A percentile compares a stretch with the other conserved stretches of the same genome.
phyloP scores from a whole-genome alignment of 2,329 filamentous ascomycete species.

The Ophiostoma sp. region DNA sequence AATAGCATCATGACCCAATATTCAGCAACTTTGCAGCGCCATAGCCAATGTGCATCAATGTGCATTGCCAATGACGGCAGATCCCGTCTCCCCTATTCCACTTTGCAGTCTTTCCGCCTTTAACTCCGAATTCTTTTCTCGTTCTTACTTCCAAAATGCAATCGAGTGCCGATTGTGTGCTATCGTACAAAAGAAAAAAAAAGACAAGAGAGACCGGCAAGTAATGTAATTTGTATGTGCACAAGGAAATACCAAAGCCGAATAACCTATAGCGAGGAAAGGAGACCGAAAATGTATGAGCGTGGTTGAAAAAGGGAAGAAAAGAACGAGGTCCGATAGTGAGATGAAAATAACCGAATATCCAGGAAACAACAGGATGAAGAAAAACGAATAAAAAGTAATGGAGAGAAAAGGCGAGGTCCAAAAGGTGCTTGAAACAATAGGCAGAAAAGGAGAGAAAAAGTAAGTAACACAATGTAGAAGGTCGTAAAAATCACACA shows the following conservation, averaged over 20 bases:
- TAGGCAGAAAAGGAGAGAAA: neutral
- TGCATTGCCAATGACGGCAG: neutral
- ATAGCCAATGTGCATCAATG: neutral
- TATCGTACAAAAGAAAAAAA: neutral
- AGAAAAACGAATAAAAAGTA: neutral
- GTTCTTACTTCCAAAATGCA: neutral
- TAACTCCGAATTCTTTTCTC: too few species aligned
- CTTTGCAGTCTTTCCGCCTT: neutral
- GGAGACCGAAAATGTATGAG: neutral
- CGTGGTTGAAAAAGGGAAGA: neutral
- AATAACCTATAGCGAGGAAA: neutral
- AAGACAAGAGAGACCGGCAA: neutral
- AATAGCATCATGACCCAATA: neutral
- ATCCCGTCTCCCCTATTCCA: too few species aligned
- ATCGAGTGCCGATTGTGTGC: neutral
- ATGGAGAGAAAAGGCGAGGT: neutral
- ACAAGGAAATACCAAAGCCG: neutral
- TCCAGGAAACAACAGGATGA: neutral
- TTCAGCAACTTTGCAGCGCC: neutral
- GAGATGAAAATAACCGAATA: neutral
- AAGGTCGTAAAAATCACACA: neutral
- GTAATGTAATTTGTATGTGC: neutral
- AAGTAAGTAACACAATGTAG: neutral
- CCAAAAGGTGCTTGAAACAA: neutral
- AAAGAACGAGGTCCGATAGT: neutral